Conservation (phyloP, 2,329 filamentous ascomycete genomes). For the Diaporthe longicolla region DNA sequence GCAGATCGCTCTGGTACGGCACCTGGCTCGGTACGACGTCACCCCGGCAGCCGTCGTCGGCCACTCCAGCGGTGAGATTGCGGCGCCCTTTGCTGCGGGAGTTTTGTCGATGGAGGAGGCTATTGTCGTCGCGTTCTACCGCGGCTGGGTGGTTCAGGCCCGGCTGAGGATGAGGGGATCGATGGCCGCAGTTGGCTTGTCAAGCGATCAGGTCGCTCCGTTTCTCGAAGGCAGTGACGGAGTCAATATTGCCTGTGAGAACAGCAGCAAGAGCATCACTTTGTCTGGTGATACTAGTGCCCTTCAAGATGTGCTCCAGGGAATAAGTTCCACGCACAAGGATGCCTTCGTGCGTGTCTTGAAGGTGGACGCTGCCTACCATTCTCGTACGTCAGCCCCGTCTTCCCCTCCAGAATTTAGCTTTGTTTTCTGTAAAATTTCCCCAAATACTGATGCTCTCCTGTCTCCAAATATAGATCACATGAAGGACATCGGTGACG, state of each 20-base stretch:
- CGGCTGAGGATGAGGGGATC: background rate
- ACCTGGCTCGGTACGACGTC: background rate
- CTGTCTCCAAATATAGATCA: conserved; percentile 44
- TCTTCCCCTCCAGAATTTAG: background rate
- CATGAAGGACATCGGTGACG: background rate
- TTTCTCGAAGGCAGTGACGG: background rate
- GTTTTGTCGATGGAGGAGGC: background rate
- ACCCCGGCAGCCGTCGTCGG: background rate
- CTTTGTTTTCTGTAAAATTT: background rate
- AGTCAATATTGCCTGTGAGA: conserved; percentile 31
- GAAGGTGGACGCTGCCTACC: conserved; percentile 48
- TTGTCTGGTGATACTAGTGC: conserved; percentile 50
- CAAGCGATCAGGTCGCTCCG: background rate
- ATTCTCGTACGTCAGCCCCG: conserved; percentile 48
- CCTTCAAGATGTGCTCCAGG: conserved; percentile 46
- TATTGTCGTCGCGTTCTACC: background rate
- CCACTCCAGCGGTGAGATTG: background rate
- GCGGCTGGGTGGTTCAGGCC: background rate
- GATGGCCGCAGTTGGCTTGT: background rate
- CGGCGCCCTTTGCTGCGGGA: background rate
- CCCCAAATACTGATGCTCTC: background rate
- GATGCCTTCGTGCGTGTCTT: conserved; percentile 48
- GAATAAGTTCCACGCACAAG: conserved; percentile 44
- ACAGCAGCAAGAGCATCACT: conserved; percentile 50
- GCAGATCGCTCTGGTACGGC: background rate